phyloP scores from a whole-genome alignment of 768 basidiomycete species.

The Antrodiella citrinella region DNA sequence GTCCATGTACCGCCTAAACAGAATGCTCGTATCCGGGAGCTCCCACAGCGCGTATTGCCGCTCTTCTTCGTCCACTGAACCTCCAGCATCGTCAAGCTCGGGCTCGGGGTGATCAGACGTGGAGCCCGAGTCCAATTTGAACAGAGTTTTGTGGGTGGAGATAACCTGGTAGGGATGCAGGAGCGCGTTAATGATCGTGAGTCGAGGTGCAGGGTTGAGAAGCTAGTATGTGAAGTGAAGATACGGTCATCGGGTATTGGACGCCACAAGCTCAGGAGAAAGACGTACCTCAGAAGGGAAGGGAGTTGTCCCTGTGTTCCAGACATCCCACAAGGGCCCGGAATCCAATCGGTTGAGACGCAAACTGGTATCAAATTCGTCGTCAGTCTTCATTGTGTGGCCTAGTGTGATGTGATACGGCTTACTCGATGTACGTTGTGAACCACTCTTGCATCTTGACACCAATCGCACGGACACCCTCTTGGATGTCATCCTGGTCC shows the following conservation, averaged over 20 bases:
- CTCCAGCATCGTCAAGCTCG: background rate
- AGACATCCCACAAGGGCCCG: constrained; percentile 54
- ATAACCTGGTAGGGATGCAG: constrained; percentile 48
- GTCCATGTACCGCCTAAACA: constrained; percentile 71
- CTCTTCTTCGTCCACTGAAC: constrained; percentile 14
- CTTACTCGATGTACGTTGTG: constrained; percentile 41
- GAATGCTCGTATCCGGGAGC: constrained; percentile 67
- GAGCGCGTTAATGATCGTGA: constrained; percentile 53
- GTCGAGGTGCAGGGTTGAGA: constrained; percentile 62
- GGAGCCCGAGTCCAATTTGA: background rate
- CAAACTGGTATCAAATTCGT: constrained; percentile 28
- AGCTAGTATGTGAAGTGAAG: constrained; percentile 42
- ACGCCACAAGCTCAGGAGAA: background rate
- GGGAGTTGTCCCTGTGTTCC: constrained; percentile 59
- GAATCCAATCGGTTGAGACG: constrained; percentile 41
- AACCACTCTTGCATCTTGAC: constrained; percentile 42
- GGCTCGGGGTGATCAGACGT: no score
- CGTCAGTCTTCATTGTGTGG: no score
- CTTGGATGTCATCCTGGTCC: background rate
- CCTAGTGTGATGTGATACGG: no score
- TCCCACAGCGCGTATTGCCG: constrained; percentile 31
- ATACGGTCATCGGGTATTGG: background rate
- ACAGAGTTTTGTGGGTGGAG: constrained; percentile 8
- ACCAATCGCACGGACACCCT: constrained; percentile 10
- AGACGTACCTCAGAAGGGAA: constrained; percentile 63